Evolutionary conservation across 1,284 basidiomycete species (phyloP).

Genomic region (Cryptococcus wingfieldii): DNA sequence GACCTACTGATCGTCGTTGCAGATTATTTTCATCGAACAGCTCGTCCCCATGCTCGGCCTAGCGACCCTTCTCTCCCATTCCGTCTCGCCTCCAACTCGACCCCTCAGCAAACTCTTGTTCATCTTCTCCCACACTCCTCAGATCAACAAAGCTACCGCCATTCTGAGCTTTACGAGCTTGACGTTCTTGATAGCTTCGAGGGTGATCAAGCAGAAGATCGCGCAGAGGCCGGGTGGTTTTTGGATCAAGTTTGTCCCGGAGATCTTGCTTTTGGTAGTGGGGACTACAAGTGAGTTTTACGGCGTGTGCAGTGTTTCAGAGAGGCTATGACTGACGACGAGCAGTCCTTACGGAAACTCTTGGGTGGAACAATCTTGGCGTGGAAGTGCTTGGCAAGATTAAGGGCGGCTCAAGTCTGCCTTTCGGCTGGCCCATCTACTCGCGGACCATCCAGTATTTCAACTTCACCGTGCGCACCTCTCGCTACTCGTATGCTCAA

Average conservation of each 20-base stretch:
- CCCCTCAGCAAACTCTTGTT: constrained; percentile 74
- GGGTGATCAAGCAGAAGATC: constrained; percentile 53
- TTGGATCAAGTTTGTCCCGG: constrained; percentile 73
- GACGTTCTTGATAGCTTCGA: constrained; percentile 59
- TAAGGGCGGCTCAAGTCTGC: constrained; percentile 58
- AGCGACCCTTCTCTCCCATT: constrained; percentile 56
- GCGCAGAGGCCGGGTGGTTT: constrained; percentile 48
- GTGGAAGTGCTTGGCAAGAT: constrained; percentile 77
- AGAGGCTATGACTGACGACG: neutral
- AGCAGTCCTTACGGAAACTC: constrained; percentile 64
- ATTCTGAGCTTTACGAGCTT: constrained; percentile 67
- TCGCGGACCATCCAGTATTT: constrained; percentile 60
- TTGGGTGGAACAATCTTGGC: constrained; percentile 71
- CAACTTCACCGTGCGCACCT: constrained; percentile 55
- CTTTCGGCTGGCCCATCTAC: constrained; percentile 62
- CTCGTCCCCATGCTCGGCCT: constrained; percentile 60
- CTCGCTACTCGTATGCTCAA: neutral
- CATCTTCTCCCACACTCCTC: constrained; percentile 61
- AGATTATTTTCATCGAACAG: constrained; percentile 63
- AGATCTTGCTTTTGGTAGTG: constrained; percentile 74
- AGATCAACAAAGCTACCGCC: constrained; percentile 64
- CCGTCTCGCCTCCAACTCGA: constrained; percentile 49
- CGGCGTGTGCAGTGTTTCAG: neutral
- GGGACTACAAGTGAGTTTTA: constrained; percentile 64
- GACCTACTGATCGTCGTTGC: neutral